A percentile compares a stretch with the other conserved stretches of the same genome.
These are phyloP conservation scores for Trifolium repens DNA, from an alignment of 306 rosid genomes.

Conservation along the genomic window DNA sequence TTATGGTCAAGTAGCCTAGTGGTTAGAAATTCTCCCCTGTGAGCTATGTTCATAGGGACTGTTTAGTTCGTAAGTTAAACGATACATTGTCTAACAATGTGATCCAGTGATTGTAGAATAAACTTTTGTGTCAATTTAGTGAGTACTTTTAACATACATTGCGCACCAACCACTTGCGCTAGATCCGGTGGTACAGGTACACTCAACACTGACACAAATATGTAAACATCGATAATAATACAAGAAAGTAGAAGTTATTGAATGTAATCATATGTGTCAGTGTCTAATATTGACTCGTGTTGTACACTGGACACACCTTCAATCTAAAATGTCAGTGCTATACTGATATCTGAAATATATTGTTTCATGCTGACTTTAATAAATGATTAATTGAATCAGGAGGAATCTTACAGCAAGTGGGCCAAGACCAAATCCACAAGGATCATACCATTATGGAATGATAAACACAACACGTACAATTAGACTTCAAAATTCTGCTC, in stretches of 20 bases:
- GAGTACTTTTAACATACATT: too few relatives aligned
- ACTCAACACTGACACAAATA: too few relatives aligned
- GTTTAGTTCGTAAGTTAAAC: background rate
- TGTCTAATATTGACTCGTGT: background rate
- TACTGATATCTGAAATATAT: too few relatives aligned
- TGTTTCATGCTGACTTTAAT: background rate
- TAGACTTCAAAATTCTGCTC: constrained; percentile 72
- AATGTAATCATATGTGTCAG: background rate
- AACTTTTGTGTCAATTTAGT: too few relatives aligned
- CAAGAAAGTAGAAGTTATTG: too few relatives aligned
- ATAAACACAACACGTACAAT: constrained; percentile 74
- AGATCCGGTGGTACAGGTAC: too few relatives aligned
- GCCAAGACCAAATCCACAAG: constrained; percentile 96
- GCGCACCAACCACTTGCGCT: too few relatives aligned
- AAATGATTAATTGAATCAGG: constrained; percentile 44
- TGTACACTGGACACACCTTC: background rate
- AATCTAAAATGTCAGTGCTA: background rate
- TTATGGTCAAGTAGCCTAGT: too few relatives aligned
- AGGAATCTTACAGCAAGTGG: constrained; percentile 91
- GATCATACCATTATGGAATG: constrained; percentile 84
- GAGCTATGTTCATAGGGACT: too few relatives aligned
- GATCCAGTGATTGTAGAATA: too few relatives aligned
- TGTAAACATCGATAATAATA: too few relatives aligned
- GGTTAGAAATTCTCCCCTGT: too few relatives aligned
- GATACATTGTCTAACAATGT: background rate